A percentile compares a stretch with the other conserved stretches of the same genome.
Conservation (phyloP, 2,329 filamentous ascomycete genomes). For the Coniochaeta sp. region DNA sequence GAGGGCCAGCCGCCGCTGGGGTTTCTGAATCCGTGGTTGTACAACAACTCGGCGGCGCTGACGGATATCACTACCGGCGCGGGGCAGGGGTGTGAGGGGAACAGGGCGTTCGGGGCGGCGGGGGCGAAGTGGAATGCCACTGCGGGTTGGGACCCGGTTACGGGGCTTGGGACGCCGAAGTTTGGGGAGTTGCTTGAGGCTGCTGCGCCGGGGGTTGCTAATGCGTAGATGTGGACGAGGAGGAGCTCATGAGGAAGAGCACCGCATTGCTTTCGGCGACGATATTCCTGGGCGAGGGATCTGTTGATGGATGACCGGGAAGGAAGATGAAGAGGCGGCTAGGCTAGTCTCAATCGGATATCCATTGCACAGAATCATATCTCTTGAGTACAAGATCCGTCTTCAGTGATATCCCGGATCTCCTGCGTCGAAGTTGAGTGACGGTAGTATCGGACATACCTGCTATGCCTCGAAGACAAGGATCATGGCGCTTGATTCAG, state of each 20-base stretch:
- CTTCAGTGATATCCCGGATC: no score
- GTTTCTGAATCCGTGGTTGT: slow-evolving; percentile 28
- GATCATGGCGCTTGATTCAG: no score
- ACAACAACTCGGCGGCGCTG: slow-evolving; percentile 22
- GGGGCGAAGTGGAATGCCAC: slow-evolving; percentile 23
- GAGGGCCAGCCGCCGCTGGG: slow-evolving; percentile 25
- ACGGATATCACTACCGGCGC: slow-evolving; percentile 22
- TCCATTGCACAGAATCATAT: no score
- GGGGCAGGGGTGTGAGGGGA: slow-evolving; percentile 16
- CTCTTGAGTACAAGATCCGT: no score
- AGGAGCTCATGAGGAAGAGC: neutral
- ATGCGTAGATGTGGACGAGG: neutral
- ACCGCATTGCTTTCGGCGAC: neutral
- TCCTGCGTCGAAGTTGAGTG: no score
- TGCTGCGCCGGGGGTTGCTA: slow-evolving; percentile 9
- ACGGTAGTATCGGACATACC: no score
- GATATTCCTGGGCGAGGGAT: neutral
- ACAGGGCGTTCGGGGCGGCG: slow-evolving; percentile 15
- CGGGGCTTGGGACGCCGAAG: slow-evolving; percentile 8
- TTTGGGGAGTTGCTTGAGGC: slow-evolving; percentile 6
- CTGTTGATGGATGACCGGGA: no score
- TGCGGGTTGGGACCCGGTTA: slow-evolving; percentile 19
- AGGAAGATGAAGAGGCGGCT: no score
- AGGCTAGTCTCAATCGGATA: no score
- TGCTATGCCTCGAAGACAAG: no score